Evolutionary conservation across 441 rosid genomes (phyloP).

Genomic region (Theobroma grandiflorum): DNA sequence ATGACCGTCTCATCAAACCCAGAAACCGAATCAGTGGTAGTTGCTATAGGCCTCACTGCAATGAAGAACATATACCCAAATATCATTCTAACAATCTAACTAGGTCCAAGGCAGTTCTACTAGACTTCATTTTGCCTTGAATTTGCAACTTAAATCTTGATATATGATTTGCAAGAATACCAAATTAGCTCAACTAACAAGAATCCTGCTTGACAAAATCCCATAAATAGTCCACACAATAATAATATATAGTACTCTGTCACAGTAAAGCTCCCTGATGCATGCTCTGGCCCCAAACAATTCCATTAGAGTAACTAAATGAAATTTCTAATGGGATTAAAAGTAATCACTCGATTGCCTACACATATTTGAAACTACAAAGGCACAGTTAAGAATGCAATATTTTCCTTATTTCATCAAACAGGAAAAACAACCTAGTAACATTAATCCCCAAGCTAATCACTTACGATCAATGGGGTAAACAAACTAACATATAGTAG

Average conservation of each 20-base stretch:
- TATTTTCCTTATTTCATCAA: neutral
- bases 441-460: conserved; percentile 3
- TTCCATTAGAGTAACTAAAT: neutral
- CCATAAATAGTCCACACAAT: conserved; percentile 1
- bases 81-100: conserved; percentile 17
- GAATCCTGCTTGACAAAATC: neutral
- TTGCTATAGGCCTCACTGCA: conserved; percentile 60
- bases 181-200: neutral
- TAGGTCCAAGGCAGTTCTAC: neutral
- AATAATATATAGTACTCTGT: neutral
- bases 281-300: neutral
- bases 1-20: conserved; percentile 69
- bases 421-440: neutral
- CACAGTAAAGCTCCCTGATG: neutral
- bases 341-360: neutral
- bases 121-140: conserved; percentile 3
- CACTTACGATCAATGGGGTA: neutral
- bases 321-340: neutral
- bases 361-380: neutral
- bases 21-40: conserved; percentile 50
- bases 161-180: neutral
- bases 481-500: neutral
- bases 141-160: neutral
- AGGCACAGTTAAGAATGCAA: neutral
- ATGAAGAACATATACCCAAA: conserved; percentile 22